Percentiles rank a stretch among this genome's conserved stretches.
These are phyloP conservation scores for Kazachstania kunashirensis DNA, from an alignment of 805 yeast genomes.

Conservation along the genomic window DNA sequence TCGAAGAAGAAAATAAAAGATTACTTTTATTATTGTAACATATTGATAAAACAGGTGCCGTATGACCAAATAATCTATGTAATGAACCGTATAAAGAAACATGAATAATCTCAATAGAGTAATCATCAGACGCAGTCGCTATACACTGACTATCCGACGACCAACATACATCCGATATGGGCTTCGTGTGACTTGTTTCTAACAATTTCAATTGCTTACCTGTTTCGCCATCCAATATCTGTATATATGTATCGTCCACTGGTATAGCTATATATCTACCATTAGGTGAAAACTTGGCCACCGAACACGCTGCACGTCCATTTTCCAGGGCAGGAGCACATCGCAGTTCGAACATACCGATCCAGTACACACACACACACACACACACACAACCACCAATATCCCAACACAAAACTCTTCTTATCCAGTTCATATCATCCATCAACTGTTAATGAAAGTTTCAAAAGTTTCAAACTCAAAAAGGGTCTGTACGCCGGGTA, in stretches of 20 bases:
- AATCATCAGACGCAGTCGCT: conserved; percentile 83
- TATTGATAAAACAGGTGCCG: conserved; percentile 71
- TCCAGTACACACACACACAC: neutral
- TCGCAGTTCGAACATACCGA: neutral
- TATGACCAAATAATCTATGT: conserved; percentile 58
- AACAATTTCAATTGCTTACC: conserved; percentile 25
- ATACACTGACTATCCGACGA: conserved; percentile 62
- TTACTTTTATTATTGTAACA: conserved; percentile 68
- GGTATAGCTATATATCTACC: conserved; percentile 49
- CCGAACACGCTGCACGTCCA: conserved; percentile 23
- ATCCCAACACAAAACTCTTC: neutral
- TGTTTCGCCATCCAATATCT: conserved; percentile 42
- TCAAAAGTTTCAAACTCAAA: too few relatives aligned
- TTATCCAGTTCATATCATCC: too few relatives aligned
- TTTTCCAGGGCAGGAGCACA: neutral
- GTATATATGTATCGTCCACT: conserved; percentile 49
- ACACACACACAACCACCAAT: neutral
- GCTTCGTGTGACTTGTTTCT: conserved; percentile 37
- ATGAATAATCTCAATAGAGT: conserved; percentile 68
- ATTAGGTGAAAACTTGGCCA: conserved; percentile 53
- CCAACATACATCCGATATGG: conserved; percentile 70
- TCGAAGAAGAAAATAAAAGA: conserved; percentile 67
- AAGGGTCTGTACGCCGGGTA: too few relatives aligned
- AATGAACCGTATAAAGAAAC: conserved; percentile 33
- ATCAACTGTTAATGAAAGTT: too few relatives aligned